Evolutionary conservation across 2,329 filamentous ascomycete species (phyloP).

Genomic region (Diaporthe ilicicola): DNA sequence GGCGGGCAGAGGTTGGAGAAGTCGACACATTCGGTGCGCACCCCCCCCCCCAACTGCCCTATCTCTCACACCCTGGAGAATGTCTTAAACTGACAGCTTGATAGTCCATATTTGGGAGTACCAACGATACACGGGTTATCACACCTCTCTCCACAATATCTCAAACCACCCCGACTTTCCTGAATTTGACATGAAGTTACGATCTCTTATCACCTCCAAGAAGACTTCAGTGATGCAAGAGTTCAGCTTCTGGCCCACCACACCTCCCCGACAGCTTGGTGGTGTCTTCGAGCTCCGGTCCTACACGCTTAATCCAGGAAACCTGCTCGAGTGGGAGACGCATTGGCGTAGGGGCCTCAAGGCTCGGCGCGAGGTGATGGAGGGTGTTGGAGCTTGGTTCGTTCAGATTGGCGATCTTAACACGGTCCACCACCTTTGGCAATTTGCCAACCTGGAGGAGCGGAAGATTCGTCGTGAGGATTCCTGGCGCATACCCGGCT

Average conservation of each 20-base stretch:
- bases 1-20: slow-evolving; percentile 97
- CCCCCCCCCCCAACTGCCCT: neutral
- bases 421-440: slow-evolving; percentile 97
- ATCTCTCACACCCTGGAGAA: neutral
- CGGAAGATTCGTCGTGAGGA: slow-evolving; percentile 88
- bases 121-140: slow-evolving; percentile 95
- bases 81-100: slow-evolving; percentile 3
- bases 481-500: slow-evolving; percentile 94
- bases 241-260: slow-evolving; percentile 99
- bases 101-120: slow-evolving; percentile 99
- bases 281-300: slow-evolving; percentile 96
- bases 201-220: slow-evolving; percentile 84
- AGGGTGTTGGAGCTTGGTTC: slow-evolving; percentile 98
- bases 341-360: slow-evolving; percentile 95
- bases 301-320: slow-evolving; percentile 95
- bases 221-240: slow-evolving; percentile 96
- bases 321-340: slow-evolving; percentile 97
- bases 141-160: slow-evolving; percentile 88
- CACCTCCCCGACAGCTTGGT: slow-evolving; percentile 85
- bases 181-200: slow-evolving; percentile 85
- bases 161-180: slow-evolving; percentile 83
- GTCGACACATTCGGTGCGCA: slow-evolving; percentile 91
- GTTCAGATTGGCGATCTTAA: slow-evolving; percentile 98
- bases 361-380: slow-evolving; percentile 95
- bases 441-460: slow-evolving; percentile 97